Percentiles rank a stretch among this genome's conserved stretches.
Evolutionary conservation across 2,329 filamentous ascomycete genomes (phyloP).

Genomic region (Peltaster fructicola): DNA sequence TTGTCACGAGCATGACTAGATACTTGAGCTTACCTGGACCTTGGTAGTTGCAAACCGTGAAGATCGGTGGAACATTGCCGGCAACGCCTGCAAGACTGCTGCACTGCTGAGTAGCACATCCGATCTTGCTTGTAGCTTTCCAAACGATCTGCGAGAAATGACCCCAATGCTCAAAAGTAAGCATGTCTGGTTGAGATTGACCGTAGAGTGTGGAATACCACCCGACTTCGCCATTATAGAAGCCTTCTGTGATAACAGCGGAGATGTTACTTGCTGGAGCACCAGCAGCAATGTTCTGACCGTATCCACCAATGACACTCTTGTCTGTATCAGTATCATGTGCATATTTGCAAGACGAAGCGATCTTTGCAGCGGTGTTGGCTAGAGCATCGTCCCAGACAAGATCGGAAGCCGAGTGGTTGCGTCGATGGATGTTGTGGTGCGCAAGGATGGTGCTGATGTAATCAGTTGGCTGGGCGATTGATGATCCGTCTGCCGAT

Average conservation of each 20-base stretch:
- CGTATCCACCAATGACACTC: conserved; percentile 48
- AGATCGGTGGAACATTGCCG: conserved; percentile 35
- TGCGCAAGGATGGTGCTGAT: conserved; percentile 38
- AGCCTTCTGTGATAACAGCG: conserved; percentile 57
- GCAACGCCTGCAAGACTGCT: conserved; percentile 26
- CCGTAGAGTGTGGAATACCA: conserved; percentile 40
- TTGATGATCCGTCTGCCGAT: conserved; percentile 4
- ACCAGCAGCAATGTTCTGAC: conserved; percentile 78
- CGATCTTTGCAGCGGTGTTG: conserved; percentile 44
- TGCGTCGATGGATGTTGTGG: conserved; percentile 75
- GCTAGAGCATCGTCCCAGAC: conserved; percentile 49
- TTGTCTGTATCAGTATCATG: conserved; percentile 57
- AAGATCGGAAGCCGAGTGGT: conserved; percentile 54
- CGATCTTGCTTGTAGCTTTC: conserved; percentile 42
- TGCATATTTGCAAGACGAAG: conserved; percentile 49
- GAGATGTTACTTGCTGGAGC: conserved; percentile 40
- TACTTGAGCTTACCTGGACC: conserved; percentile 47
- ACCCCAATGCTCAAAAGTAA: conserved; percentile 48
- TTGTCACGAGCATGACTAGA: no score
- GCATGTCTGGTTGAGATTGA: conserved; percentile 38
- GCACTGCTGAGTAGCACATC: conserved; percentile 44
- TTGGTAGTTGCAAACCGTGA: conserved; percentile 79
- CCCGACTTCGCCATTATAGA: conserved; percentile 69
- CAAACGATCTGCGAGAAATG: conserved; percentile 65
- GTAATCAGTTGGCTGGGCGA: conserved; percentile 11